Evolutionary conservation across 2,329 filamentous ascomycete genomes (phyloP).

Genomic region (Aspergillus sp.): DNA sequence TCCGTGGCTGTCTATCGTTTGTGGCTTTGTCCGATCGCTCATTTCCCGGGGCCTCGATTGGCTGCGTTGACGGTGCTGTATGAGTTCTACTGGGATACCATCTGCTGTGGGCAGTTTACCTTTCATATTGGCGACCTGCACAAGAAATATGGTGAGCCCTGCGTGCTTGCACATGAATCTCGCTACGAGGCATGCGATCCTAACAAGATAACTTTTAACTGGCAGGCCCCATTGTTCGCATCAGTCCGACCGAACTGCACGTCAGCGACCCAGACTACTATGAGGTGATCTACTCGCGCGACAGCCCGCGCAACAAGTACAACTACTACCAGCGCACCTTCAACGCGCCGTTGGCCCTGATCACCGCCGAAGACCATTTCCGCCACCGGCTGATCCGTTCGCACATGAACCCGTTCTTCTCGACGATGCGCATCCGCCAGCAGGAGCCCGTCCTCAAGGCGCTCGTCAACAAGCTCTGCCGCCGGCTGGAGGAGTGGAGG

Average conservation of each 20-base stretch:
- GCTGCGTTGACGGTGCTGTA: conserved; percentile 7
- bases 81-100: conserved; percentile 12
- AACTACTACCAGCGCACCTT: conserved; percentile 27
- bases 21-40: conserved; percentile 9
- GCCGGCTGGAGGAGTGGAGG: conserved; percentile 20
- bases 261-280: conserved; percentile 30
- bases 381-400: conserved; percentile 32
- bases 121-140: conserved; percentile 12
- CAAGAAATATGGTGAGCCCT: conserved; percentile 10
- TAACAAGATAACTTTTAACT: neutral
- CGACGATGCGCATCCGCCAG: conserved; percentile 25
- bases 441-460: conserved; percentile 22
- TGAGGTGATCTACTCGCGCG: conserved; percentile 29
- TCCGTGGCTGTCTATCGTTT: conserved; percentile 8
- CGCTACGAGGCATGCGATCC: too few species aligned
- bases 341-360: conserved; percentile 29
- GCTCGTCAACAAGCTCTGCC: conserved; percentile 25
- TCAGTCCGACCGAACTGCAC: conserved; percentile 33
- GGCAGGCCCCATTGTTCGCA: conserved; percentile 33
- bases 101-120: conserved; percentile 8
- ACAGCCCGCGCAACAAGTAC: conserved; percentile 31
- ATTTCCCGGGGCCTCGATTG: conserved; percentile 10
- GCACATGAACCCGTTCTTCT: conserved; percentile 38
- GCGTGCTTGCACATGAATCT: too few species aligned
- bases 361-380: conserved; percentile 29